Conservation (phyloP, 805 yeast species). For the Wickerhamiella kurtzmanii region DNA sequence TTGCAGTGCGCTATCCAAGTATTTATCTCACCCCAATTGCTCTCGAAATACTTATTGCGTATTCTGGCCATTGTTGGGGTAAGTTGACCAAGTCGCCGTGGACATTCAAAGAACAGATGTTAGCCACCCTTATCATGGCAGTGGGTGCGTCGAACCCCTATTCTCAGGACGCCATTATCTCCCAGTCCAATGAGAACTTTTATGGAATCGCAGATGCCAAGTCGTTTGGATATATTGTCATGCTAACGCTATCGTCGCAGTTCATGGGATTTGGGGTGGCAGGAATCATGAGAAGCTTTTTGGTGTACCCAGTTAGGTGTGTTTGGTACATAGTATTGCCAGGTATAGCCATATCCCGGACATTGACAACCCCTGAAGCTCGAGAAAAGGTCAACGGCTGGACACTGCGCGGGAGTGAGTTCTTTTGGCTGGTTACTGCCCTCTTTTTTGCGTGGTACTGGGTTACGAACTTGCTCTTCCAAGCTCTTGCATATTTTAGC, state of each 20-base stretch:
- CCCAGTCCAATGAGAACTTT: constrained; percentile 22
- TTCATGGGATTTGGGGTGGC: constrained; percentile 41
- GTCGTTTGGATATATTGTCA: constrained; percentile 32
- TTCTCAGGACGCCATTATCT: constrained; percentile 24
- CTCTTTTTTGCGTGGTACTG: constrained; percentile 45
- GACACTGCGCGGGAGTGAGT: constrained; percentile 40
- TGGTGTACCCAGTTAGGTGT: constrained; percentile 33
- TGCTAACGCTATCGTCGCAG: constrained; percentile 36
- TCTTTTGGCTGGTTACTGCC: constrained; percentile 34
- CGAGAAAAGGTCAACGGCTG: constrained; percentile 38
- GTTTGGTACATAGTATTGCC: constrained; percentile 45
- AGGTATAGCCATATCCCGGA: constrained; percentile 41
- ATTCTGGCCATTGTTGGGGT: constrained; percentile 38
- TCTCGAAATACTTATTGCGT: constrained; percentile 47
- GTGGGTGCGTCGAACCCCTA: constrained; percentile 21
- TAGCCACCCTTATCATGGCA: constrained; percentile 33
- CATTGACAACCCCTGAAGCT: constrained; percentile 19
- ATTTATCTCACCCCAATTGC: constrained; percentile 39
- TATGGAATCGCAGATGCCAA: constrained; percentile 17
- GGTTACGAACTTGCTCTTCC: constrained; percentile 55
- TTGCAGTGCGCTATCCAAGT: constrained; percentile 43
- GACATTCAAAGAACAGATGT: constrained; percentile 22
- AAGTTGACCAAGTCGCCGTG: constrained; percentile 27
- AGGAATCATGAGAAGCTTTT: constrained; percentile 41
- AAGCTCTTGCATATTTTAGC: constrained; percentile 47